phyloP scores from a whole-genome alignment of 2,329 filamentous ascomycete species.

The Fusarium stilboides region DNA sequence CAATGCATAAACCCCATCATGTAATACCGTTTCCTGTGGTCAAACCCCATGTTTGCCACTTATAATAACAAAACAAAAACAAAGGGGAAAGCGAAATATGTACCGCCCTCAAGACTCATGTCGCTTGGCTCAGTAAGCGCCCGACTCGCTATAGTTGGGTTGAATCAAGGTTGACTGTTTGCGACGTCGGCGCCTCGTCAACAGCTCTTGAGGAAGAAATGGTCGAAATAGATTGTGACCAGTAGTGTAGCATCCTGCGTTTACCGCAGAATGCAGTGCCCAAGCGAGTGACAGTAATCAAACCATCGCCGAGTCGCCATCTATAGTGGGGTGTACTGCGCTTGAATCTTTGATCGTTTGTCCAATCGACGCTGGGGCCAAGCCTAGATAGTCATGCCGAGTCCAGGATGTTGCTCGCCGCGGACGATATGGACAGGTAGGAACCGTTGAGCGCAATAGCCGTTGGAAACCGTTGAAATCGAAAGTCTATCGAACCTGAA shows the following conservation, averaged over 20 bases:
- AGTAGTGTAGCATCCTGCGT: slow-evolving; percentile 19
- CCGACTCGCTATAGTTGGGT: slow-evolving; percentile 3
- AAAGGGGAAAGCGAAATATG: slow-evolving; percentile 48
- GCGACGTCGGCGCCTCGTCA: slow-evolving; percentile 9
- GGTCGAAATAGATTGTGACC: slow-evolving; percentile 16
- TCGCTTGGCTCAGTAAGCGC: slow-evolving; percentile 18
- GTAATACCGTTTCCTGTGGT: slow-evolving; percentile 51
- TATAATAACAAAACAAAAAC: slow-evolving; percentile 44
- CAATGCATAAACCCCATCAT: slow-evolving; percentile 58
- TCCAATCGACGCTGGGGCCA: not conserved
- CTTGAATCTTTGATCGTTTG: slow-evolving; percentile 8
- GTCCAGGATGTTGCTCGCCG: not conserved
- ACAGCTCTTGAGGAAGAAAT: slow-evolving; percentile 24
- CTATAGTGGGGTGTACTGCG: slow-evolving; percentile 26
- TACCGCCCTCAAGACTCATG: slow-evolving; percentile 51
- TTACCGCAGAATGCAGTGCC: slow-evolving; percentile 37
- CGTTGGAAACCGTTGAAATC: slow-evolving; percentile 41
- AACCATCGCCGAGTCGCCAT: slow-evolving; percentile 22
- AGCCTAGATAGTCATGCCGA: not conserved
- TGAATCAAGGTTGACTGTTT: slow-evolving; percentile 1
- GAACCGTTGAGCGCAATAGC: slow-evolving; percentile 15
- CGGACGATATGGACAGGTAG: not conserved
- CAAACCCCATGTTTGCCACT: slow-evolving; percentile 42
- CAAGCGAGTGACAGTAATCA: slow-evolving; percentile 27
- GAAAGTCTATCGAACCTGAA: slow-evolving; percentile 48